phyloP scores from a whole-genome alignment of 345 rosid genomes.

The Rubroshorea leprosula region DNA sequence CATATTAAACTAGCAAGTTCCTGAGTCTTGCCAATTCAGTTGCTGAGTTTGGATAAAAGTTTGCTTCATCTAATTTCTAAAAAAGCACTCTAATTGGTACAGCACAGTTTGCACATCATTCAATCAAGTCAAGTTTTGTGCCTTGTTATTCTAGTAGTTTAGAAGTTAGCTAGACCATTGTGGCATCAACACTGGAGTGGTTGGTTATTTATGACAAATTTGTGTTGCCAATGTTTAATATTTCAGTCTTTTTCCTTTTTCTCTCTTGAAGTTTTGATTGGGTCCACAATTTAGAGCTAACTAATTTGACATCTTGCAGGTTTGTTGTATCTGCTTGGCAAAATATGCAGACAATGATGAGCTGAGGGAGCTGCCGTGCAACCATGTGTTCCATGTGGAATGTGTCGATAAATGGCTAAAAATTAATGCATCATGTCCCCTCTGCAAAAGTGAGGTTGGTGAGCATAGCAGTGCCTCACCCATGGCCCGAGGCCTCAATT shows the following conservation, averaged over 20 bases:
- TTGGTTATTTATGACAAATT: no score
- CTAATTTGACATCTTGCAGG: conserved; percentile 31
- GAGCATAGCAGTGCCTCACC: conserved; percentile 32
- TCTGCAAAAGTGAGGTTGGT: conserved; percentile 86
- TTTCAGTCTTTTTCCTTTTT: neutral
- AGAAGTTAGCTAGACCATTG: neutral
- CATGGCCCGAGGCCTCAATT: conserved; percentile 17
- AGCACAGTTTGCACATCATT: no score
- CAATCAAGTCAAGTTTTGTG: no score
- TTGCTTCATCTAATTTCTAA: no score
- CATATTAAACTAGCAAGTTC: no score
- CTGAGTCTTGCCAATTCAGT: no score
- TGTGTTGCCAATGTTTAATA: neutral
- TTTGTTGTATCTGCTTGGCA: conserved; percentile 94
- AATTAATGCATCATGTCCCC: conserved; percentile 90
- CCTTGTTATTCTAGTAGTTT: no score
- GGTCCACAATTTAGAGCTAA: neutral
- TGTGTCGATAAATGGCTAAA: conserved; percentile 97
- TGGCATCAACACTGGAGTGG: neutral
- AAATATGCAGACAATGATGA: conserved; percentile 91
- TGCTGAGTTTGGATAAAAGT: no score
- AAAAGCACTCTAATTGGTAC: no score
- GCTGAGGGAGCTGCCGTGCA: conserved; percentile 82
- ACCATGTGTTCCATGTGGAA: conserved; percentile 90
- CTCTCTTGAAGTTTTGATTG: neutral